Conservation (phyloP, 345 rosid genomes). For the Limnanthes douglasii region DNA sequence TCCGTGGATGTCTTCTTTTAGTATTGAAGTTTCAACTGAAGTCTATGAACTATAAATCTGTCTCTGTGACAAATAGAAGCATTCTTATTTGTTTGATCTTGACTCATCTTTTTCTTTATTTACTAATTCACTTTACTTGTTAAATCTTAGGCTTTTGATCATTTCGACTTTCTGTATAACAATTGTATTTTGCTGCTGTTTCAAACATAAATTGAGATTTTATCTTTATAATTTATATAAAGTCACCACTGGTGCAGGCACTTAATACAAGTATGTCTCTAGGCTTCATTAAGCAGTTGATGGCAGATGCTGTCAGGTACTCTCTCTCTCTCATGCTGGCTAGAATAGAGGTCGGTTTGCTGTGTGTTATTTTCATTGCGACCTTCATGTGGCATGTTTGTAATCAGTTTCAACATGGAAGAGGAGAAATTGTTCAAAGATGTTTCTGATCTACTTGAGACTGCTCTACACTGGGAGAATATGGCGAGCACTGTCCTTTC, state of each 20-base stretch:
- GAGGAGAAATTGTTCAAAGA: slow-evolving; percentile 39
- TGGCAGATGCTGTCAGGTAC: slow-evolving; percentile 48
- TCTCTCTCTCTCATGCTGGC: slow-evolving; percentile 12
- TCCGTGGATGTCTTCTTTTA: background rate
- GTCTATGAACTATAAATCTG: too few species aligned
- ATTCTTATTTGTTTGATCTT: too few species aligned
- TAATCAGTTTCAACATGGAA: slow-evolving; percentile 52
- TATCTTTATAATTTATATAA: background rate
- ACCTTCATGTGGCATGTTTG: slow-evolving; percentile 3
- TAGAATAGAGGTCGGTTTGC: slow-evolving; percentile 1
- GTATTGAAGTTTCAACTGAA: too few species aligned
- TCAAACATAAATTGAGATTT: too few species aligned
- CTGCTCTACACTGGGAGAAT: slow-evolving; percentile 64
- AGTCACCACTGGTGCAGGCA: slow-evolving; percentile 31
- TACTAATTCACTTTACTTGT: too few species aligned
- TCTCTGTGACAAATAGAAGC: too few species aligned
- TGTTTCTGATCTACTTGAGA: slow-evolving; percentile 31
- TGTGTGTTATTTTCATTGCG: background rate
- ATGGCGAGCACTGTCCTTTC: slow-evolving; percentile 40
- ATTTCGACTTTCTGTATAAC: too few species aligned
- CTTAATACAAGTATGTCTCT: slow-evolving; percentile 28
- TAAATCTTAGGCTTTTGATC: too few species aligned
- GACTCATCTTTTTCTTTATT: too few species aligned
- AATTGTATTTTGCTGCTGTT: too few species aligned
- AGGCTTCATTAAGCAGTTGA: slow-evolving; percentile 42